These are phyloP conservation scores for Penicillium digitatum DNA, from an alignment of 2,329 filamentous ascomycete species.

Conservation along the genomic window DNA sequence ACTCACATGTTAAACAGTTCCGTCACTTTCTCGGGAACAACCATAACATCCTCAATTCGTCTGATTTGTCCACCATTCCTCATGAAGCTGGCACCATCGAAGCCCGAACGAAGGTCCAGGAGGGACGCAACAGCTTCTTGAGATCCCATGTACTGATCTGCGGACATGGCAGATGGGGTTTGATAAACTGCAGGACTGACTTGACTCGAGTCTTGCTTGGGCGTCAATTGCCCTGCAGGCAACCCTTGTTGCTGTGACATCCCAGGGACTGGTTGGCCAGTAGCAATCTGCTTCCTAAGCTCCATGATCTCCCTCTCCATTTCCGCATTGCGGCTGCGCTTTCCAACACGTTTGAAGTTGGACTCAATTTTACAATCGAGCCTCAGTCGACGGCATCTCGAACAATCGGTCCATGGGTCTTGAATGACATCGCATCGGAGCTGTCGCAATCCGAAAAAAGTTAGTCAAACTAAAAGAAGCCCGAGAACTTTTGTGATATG, in stretches of 20 bases:
- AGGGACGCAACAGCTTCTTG: slow-evolving; percentile 51
- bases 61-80: slow-evolving; percentile 51
- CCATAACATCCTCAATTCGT: slow-evolving; percentile 51
- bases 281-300: slow-evolving; percentile 47
- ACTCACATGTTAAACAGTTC: slow-evolving; percentile 47
- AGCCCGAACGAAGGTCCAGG: slow-evolving; percentile 48
- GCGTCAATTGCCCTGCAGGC: slow-evolving; percentile 28
- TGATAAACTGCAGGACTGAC: slow-evolving; percentile 35
- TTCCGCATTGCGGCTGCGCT: slow-evolving; percentile 62
- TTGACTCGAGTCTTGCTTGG: slow-evolving; percentile 38
- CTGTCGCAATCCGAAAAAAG: slow-evolving; percentile 38
- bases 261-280: slow-evolving; percentile 22
- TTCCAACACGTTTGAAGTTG: slow-evolving; percentile 65
- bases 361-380: slow-evolving; percentile 64
- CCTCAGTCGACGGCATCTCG: slow-evolving; percentile 59
- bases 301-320: slow-evolving; percentile 58
- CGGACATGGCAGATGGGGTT: slow-evolving; percentile 35
- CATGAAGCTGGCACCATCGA: slow-evolving; percentile 41
- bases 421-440: slow-evolving; percentile 64
- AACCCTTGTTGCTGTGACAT: slow-evolving; percentile 24
- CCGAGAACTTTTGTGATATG: neutral
- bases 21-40: slow-evolving; percentile 42
- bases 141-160: slow-evolving; percentile 45
- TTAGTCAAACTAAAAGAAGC: slow-evolving; percentile 4
- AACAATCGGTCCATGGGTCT: slow-evolving; percentile 60